Evolutionary conservation across 345 rosid genomes (phyloP), one percentile per base, ranked within the genome.

Genomic region (Geranium rotundifolium): DNA sequence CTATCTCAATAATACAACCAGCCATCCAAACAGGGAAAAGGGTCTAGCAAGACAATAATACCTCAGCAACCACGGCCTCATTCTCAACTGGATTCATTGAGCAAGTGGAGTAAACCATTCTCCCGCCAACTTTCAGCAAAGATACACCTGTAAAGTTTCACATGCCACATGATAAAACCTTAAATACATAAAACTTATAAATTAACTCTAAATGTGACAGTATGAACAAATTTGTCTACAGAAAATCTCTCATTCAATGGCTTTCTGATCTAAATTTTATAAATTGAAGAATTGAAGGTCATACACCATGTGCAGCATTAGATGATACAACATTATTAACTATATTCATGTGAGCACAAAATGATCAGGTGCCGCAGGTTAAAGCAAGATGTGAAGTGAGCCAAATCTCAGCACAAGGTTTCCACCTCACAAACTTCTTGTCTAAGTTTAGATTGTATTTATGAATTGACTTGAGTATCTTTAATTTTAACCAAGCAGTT

Each of bases 41-140:
- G 41, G 41, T 34, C 41, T 4, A 34, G 41, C 10, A 4, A 34
- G 41, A 34, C 41, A 34, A 34, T 17, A 63, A 68, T 81, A 90
- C 99, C 85, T 88, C 95, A 67, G 96, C 87, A 76, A 93, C 95
- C 73, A 93, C 99, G 54, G 97, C 99, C 78, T 93, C 99, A 74
- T 93, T 69, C 80, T 93, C 97, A 58, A 93, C 84, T 67, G 97
- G 97, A 78, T 93, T 90, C 97, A 90, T 86, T 15, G 97, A 88
- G 74, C 97, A 93, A 60, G 99, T 90, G 3, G 97, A 93, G 81
- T 93, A 93, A 67, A 93, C 87, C 90, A 93, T 90, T 82, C 87
- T 86, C 61, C 99, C 99, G 69, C 96, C 96, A 66, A 88, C 91
- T 88, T 88, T 90, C 57, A 93, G 82, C 68, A 90, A 69, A 61